Evolutionary conservation across 441 rosid genomes (phyloP).

Genomic region (Gossypium schwendimanii): DNA sequence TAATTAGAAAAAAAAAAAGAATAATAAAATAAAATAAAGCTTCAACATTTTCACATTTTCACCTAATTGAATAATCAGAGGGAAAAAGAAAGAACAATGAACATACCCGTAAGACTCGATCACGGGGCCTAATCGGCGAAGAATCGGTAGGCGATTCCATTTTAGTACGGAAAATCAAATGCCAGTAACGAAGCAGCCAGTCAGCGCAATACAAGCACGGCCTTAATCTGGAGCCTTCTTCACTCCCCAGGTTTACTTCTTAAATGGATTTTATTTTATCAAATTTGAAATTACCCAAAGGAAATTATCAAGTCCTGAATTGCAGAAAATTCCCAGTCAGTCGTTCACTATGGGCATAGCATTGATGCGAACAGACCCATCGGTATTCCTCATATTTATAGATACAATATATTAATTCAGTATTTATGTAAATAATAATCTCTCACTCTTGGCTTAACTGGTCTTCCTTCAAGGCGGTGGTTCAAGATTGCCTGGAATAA

Average conservation of each 20-base stretch:
- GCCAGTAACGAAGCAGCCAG: slow-evolving; percentile 35
- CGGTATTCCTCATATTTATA: not conserved
- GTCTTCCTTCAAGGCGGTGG: not conserved
- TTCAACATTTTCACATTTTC: not conserved
- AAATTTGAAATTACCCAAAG: not conserved
- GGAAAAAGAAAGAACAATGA: not conserved
- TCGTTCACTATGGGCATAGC: not conserved
- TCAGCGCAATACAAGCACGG: slow-evolving; percentile 46
- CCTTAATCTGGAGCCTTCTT: slow-evolving; percentile 38
- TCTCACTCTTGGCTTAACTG: not conserved
- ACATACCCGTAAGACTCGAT: slow-evolving; percentile 43
- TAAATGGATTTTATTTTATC: not conserved
- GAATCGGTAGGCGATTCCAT: slow-evolving; percentile 59
- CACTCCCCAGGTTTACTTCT: slow-evolving; percentile 48
- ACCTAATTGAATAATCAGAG: not conserved
- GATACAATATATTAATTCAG: not conserved
- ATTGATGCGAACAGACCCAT: slow-evolving; percentile 3
- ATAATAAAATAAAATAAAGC: not conserved
- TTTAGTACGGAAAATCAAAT: slow-evolving; percentile 21
- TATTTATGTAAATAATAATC: not conserved
- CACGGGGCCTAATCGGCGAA: slow-evolving; percentile 28
- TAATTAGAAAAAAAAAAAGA: not conserved
- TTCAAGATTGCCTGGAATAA: not conserved
- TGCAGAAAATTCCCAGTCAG: not conserved
- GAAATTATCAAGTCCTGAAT: not conserved